Evolutionary conservation across 352 stramenopile genomes (phyloP), one percentile per base, ranked within the genome.

Genomic region (Pythium oligandrum): DNA sequence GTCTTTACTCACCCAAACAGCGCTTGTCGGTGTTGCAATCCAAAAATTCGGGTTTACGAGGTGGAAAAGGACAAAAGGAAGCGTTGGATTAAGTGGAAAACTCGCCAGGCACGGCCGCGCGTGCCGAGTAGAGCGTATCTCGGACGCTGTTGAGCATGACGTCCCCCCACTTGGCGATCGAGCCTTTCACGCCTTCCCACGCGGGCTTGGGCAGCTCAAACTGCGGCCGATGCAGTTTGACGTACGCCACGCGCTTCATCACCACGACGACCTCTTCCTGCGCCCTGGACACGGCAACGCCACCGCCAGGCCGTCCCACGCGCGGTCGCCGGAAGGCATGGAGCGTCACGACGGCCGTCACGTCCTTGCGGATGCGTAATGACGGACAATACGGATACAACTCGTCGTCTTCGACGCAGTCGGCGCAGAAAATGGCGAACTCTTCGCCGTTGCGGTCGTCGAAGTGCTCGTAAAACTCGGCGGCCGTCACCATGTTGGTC

Each of bases 361-460:
- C 57, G 26, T 62, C 56, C 12, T 54, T 55, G 7, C 55, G 63
- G 4, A 71, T 30, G 43, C 62, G 66, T 43, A 75, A 47, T 4
- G 35, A 26, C 32, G 65, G 58, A 8, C 44, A 12, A 51, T 86
- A 86, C 39, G 72, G 75, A 37, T 83, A 69, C 44, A 86, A 40
- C 26, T 72, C 70, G 57, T 86, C 72, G 5, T 68, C 53, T 37
- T 83, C 72, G 11, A 86, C 73, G 2, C 44, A 61, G 46, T 81
- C 65, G 4, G 66, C 54, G 7, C 66, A 53, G 4, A 78, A 50
- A 32, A 83, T 54, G 3, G 57, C 74, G 36, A 65, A 46, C n/a
- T 71, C 61, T 6, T 62, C 52, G 32, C 53, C 51, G 7, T 55
- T 46, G 6, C 50, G 37, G 12, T 55, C n/a, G 17, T 50, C 40